These are phyloP conservation scores for Mycena leptocephala DNA, from an alignment of 768 basidiomycete genomes.

Conservation along the genomic window DNA sequence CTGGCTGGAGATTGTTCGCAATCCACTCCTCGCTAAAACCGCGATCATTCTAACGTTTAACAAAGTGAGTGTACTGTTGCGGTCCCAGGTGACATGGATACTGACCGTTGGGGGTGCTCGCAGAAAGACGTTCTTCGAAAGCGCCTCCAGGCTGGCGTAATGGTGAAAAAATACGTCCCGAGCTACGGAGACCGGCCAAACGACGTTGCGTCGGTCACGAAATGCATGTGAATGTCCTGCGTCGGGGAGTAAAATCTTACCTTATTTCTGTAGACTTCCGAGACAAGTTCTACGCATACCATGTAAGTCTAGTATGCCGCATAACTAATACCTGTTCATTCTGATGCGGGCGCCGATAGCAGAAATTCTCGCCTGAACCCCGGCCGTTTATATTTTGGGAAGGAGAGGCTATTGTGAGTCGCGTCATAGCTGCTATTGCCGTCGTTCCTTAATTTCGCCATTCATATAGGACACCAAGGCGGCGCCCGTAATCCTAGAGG, in stretches of 20 bases:
- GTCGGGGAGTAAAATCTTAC: too few relatives aligned
- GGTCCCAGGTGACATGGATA: background rate
- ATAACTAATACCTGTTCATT: too few relatives aligned
- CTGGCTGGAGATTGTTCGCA: too few relatives aligned
- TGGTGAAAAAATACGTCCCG: slow-evolving; percentile 70
- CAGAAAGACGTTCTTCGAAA: slow-evolving; percentile 64
- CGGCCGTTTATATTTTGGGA: slow-evolving; percentile 79
- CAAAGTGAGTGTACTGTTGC: slow-evolving; percentile 52
- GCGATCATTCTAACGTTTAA: slow-evolving; percentile 72
- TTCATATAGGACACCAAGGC: background rate
- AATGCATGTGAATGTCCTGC: slow-evolving; percentile 57
- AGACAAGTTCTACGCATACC: slow-evolving; percentile 65
- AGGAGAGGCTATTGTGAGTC: slow-evolving; percentile 78
- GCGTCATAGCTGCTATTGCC: too few relatives aligned
- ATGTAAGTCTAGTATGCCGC: slow-evolving; percentile 46
- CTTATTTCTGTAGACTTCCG: slow-evolving; percentile 56
- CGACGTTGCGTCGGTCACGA: slow-evolving; percentile 66
- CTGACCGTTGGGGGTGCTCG: too few relatives aligned
- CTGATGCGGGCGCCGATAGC: slow-evolving; percentile 42
- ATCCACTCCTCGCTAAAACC: slow-evolving; percentile 62
- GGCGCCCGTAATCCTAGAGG: too few relatives aligned
- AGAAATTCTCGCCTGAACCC: slow-evolving; percentile 61
- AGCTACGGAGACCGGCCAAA: slow-evolving; percentile 78
- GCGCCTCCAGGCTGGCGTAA: slow-evolving; percentile 62
- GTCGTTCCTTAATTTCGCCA: too few relatives aligned